Percentiles rank a stretch among this genome's conserved stretches.
Conservation (phyloP, 2,329 filamentous ascomycete species). For the Paecilomyces sp. region DNA sequence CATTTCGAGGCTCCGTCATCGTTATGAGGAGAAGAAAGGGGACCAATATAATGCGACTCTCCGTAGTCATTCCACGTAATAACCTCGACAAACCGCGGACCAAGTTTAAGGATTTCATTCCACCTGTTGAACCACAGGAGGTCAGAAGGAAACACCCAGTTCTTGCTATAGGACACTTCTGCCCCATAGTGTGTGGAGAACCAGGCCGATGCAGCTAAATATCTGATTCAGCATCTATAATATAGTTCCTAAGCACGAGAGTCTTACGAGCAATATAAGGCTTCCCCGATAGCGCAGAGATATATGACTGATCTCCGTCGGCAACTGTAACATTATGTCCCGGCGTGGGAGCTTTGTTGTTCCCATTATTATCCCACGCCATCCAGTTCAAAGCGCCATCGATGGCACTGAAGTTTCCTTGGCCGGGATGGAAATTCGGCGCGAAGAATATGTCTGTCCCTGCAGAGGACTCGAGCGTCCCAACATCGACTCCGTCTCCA, state of each 20-base stretch:
- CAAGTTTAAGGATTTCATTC: slow-evolving; percentile 35
- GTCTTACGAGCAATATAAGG: slow-evolving; percentile 43
- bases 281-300: slow-evolving; percentile 28
- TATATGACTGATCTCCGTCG: slow-evolving; percentile 28
- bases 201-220: slow-evolving; percentile 41
- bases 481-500: slow-evolving; percentile 41
- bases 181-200: slow-evolving; percentile 46
- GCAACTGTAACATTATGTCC: slow-evolving; percentile 35
- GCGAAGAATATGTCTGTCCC: slow-evolving; percentile 42
- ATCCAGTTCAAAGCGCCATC: slow-evolving; percentile 40
- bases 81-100: slow-evolving; percentile 44
- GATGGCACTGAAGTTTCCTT: slow-evolving; percentile 30
- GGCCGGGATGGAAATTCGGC: slow-evolving; percentile 43
- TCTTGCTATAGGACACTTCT: slow-evolving; percentile 43
- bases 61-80: slow-evolving; percentile 48
- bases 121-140: slow-evolving; percentile 39
- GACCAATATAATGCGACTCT: slow-evolving; percentile 50
- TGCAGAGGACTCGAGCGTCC: slow-evolving; percentile 35
- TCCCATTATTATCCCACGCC: slow-evolving; percentile 36
- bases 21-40: slow-evolving; percentile 34
- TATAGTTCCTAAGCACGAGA: slow-evolving; percentile 1
- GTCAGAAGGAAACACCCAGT: slow-evolving; percentile 44
- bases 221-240: background rate
- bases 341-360: slow-evolving; percentile 44
- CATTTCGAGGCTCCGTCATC: slow-evolving; percentile 41